Percentiles rank a stretch among this genome's conserved stretches.
These are phyloP conservation scores for Apiospora koreana DNA, from an alignment of 2,329 filamentous ascomycete species.

Conservation along the genomic window DNA sequence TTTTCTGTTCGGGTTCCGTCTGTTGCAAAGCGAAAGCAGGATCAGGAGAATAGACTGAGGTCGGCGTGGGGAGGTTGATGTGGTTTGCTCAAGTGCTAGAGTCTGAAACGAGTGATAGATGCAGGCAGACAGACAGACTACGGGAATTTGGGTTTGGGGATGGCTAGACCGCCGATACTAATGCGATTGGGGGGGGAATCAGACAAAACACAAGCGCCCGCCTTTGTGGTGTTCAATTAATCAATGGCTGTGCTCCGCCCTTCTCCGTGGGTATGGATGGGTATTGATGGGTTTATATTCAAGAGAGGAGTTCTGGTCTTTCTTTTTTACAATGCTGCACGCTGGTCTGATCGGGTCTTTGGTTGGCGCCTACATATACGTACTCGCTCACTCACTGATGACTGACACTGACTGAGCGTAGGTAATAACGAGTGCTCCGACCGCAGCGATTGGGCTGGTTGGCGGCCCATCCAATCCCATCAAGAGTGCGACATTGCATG, in stretches of 20 bases:
- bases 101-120: not conserved
- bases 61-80: not conserved
- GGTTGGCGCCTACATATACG: not conserved
- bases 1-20: not conserved
- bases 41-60: not conserved
- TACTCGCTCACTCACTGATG: too few species aligned
- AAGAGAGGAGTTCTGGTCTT: not conserved
- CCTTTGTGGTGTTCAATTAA: not conserved
- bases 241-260: constrained; percentile 1
- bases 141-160: not conserved
- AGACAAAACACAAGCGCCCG: not conserved
- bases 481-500: not conserved
- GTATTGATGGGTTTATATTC: not conserved
- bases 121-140: not conserved
- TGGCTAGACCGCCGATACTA: not conserved
- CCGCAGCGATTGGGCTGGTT: not conserved
- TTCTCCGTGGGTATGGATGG: not conserved
- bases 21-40: not conserved
- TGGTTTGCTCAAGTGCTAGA: not conserved
- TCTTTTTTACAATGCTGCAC: not conserved
- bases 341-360: not conserved
- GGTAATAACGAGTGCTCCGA: not conserved
- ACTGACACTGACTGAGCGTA: not conserved
- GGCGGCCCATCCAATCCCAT: not conserved
- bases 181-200: not conserved